A percentile compares a stretch with the other conserved stretches of the same genome.
Evolutionary conservation across 805 yeast genomes (phyloP).

Genomic region (Kluyveromyces siamensis): DNA sequence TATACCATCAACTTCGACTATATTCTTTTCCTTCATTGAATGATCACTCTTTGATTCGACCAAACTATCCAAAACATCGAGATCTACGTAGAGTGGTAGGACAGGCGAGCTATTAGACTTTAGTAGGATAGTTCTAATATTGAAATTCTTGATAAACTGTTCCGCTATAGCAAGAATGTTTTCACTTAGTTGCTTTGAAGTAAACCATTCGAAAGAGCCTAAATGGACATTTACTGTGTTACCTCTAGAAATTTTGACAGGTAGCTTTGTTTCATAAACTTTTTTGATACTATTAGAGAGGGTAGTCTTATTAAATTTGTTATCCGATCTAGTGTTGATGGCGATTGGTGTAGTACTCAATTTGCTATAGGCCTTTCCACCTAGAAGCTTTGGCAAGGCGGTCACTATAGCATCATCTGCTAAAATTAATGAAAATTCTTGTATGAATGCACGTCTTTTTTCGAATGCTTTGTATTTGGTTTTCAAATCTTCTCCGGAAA

Average conservation of each 20-base stretch:
- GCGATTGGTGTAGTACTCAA: conserved; percentile 61
- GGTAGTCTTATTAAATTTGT: conserved; percentile 37
- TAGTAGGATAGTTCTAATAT: conserved; percentile 49
- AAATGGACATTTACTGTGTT: conserved; percentile 55
- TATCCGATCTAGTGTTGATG: conserved; percentile 35
- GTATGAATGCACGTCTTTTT: conserved; percentile 65
- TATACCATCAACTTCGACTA: conserved; percentile 29
- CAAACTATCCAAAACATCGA: conserved; percentile 34
- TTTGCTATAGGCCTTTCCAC: conserved; percentile 74
- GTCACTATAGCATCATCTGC: conserved; percentile 79
- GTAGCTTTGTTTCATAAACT: conserved; percentile 44
- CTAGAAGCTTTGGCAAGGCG: conserved; percentile 73
- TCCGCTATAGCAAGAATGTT: conserved; percentile 50
- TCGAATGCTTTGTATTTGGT: conserved; percentile 85
- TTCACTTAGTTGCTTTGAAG: conserved; percentile 42
- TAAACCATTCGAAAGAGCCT: conserved; percentile 44
- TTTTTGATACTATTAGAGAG: conserved; percentile 51
- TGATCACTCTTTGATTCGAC: conserved; percentile 14
- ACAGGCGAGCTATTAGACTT: conserved; percentile 72
- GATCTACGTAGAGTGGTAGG: conserved; percentile 70
- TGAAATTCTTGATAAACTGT: conserved; percentile 34
- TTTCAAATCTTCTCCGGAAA: conserved; percentile 67
- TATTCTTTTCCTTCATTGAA: conserved; percentile 14
- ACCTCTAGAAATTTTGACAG: conserved; percentile 65
- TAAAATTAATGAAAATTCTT: conserved; percentile 65